These are phyloP conservation scores for Acacia acuminata DNA, from an alignment of 306 rosid species.

Conservation along the genomic window DNA sequence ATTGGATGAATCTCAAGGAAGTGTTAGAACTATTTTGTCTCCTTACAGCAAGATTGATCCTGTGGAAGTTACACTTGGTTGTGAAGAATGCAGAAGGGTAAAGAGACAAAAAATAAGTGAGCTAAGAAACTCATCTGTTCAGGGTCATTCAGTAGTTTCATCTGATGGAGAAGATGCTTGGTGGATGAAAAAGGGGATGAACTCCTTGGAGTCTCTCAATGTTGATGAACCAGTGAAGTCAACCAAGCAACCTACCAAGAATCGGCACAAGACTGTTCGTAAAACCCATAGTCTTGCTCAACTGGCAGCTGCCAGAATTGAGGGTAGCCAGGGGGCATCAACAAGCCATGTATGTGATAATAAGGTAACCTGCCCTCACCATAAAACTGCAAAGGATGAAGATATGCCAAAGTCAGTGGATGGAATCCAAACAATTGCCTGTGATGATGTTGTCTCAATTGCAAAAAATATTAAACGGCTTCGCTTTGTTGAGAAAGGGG, in stretches of 20 bases:
- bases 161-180: slow-evolving; percentile 80
- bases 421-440: slow-evolving; percentile 42
- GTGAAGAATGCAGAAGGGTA: slow-evolving; percentile 89
- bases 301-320: slow-evolving; percentile 86
- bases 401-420: slow-evolving; percentile 62
- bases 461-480: slow-evolving; percentile 70
- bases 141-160: slow-evolving; percentile 52
- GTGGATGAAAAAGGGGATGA: slow-evolving; percentile 88
- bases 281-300: slow-evolving; percentile 88
- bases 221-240: slow-evolving; percentile 71
- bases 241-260: slow-evolving; percentile 71
- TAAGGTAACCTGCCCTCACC: slow-evolving; percentile 83
- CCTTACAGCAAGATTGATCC: slow-evolving; percentile 53
- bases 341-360: slow-evolving; percentile 92
- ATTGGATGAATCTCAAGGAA: slow-evolving; percentile 60
- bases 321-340: slow-evolving; percentile 98
- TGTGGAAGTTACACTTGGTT: slow-evolving; percentile 81
- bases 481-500: slow-evolving; percentile 80
- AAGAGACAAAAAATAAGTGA: slow-evolving; percentile 80
- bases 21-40: slow-evolving; percentile 52
- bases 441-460: slow-evolving; percentile 64
- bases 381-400: slow-evolving; percentile 63
- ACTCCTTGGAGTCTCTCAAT: slow-evolving; percentile 64
- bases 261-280: slow-evolving; percentile 70
- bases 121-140: slow-evolving; percentile 63